Evolutionary conservation across 441 rosid genomes (phyloP), one percentile per base, ranked within the genome.

Genomic region (Syzygium syzygioides): DNA sequence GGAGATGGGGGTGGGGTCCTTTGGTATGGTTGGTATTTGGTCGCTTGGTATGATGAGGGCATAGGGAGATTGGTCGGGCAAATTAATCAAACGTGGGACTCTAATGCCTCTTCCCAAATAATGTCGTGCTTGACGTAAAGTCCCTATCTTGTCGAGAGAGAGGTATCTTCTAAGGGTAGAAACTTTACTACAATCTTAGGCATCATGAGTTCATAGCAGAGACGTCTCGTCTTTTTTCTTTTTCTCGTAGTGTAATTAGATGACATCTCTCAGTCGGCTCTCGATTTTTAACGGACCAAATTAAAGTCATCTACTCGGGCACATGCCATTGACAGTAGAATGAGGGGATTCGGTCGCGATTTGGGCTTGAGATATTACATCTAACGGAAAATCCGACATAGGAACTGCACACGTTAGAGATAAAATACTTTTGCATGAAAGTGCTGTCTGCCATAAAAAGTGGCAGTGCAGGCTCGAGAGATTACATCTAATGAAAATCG

Each of bases 291-390:
- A 30, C 0, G 9, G 10, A 30, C 4, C 32, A 2, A 8, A 64
- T 64, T 15, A 30, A 30, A 4, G 23, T 8, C 23, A 2, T 64
- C 23, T 64, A 32, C 30, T 64, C 2, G 17, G 5, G 17, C 1
- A 1, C 0, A 17, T 2, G 12, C 37, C 76, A 64, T 14, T 9
- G 10, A 62, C 7, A 14, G 0, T 1, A 1, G 2, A 28, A 30
- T 13, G n/a, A 14, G 18, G 9, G 34, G 19, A n/a, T 62, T 7
- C 76, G 30, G 17, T 62, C 0, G 0, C 0, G 0, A 64, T 64
- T 1, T 4, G 23, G 32, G 23, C 12, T 64, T 2, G 0, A 64
- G 76, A 64, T 0, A 30, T 30, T 64, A 19, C 37, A 64, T 64
- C 37, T 8, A 30, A 64, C 2, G 1, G 1, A 0, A 9, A 32